Conservation (phyloP, 495 filamentous ascomycete genomes). For the Letharia columbiana region DNA sequence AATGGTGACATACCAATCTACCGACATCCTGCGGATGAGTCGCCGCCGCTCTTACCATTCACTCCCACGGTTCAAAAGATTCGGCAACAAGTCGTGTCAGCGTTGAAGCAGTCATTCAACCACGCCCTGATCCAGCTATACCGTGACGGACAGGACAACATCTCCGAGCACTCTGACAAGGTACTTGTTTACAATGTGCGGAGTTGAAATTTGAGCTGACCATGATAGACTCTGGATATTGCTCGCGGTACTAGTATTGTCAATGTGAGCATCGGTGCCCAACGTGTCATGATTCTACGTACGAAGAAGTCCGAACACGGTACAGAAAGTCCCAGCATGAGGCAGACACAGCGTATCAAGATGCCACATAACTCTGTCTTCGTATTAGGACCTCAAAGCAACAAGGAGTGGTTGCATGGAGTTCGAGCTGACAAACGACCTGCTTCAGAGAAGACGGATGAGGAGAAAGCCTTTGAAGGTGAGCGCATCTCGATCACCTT, state of each 20-base stretch:
- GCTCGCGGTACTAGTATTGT: constrained; percentile 71
- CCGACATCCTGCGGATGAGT: constrained; percentile 87
- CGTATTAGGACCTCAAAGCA: constrained; percentile 71
- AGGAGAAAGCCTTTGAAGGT: constrained; percentile 63
- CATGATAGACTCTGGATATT: constrained; percentile 66
- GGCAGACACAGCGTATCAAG: constrained; percentile 54
- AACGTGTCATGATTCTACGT: constrained; percentile 83
- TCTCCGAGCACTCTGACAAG: constrained; percentile 96
- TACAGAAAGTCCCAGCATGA: constrained; percentile 23
- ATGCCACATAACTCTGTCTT: constrained; percentile 88
- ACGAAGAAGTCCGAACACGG: constrained; percentile 54
- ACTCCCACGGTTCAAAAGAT: constrained; percentile 62
- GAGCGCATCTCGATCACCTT: constrained; percentile 91
- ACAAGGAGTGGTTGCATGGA: constrained; percentile 79
- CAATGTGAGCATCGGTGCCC: constrained; percentile 86
- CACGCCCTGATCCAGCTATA: constrained; percentile 93
- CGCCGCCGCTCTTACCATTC: constrained; percentile 68
- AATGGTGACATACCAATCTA: constrained; percentile 85
- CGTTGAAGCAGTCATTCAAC: constrained; percentile 75
- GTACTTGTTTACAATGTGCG: neutral
- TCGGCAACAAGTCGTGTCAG: constrained; percentile 54
- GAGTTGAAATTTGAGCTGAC: neutral
- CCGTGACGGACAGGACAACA: constrained; percentile 82
- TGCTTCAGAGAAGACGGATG: constrained; percentile 50
- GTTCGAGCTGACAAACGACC: constrained; percentile 80